Conservation (phyloP, 2,329 filamentous ascomycete genomes). For the Ophiognomonia clavigignenti-juglandacearum region DNA sequence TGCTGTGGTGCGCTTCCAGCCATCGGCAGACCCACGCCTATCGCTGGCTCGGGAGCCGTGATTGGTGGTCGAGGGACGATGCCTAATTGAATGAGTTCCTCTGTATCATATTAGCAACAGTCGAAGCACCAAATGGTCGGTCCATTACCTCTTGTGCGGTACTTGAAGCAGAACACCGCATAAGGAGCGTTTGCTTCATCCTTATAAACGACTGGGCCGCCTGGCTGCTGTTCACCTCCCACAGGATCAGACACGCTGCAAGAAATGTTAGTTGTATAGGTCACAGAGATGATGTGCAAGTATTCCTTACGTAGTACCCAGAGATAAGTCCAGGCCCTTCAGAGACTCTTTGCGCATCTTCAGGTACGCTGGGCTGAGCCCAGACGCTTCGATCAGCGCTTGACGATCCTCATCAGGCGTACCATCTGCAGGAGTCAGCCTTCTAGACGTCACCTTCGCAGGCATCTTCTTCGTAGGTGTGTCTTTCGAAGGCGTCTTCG, state of each 20-base stretch:
- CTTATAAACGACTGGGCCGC: no score
- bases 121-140: no score
- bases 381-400: not conserved
- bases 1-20: not conserved
- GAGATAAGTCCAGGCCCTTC: not conserved
- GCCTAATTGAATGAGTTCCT: constrained; percentile 25
- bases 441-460: no score
- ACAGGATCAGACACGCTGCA: no score
- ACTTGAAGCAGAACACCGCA: constrained; percentile 26
- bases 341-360: not conserved
- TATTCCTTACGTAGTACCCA: not conserved
- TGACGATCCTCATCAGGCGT: no score
- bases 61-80: constrained; percentile 24
- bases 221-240: no score
- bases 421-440: no score
- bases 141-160: constrained; percentile 27
- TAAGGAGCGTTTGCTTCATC: constrained; percentile 21
- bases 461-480: no score
- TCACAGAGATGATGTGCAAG: no score
- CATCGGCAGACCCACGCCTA: not conserved
- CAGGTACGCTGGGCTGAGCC: not conserved
- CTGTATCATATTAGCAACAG: constrained; percentile 15
- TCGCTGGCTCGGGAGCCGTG: constrained; percentile 3
- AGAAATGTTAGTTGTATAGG: no score
- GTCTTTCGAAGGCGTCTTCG: no score